A percentile compares a stretch with the other conserved stretches of the same genome.
phyloP scores from a whole-genome alignment of 2,329 filamentous ascomycete genomes.

The Huntiella abstrusa region DNA sequence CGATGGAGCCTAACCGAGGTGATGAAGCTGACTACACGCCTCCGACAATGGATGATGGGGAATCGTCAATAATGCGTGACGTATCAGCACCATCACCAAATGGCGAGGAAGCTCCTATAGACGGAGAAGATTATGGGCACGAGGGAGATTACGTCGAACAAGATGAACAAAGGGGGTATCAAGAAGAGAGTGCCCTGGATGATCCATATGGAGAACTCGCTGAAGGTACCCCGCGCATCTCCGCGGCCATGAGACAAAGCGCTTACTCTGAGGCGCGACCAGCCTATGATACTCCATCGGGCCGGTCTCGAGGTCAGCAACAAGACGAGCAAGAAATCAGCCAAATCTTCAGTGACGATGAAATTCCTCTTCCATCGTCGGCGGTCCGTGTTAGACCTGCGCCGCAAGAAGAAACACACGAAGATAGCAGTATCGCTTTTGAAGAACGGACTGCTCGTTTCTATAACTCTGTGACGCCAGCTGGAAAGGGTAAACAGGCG shows the following conservation, averaged over 20 bases:
- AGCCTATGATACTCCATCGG: too few relatives aligned
- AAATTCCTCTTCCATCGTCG: slow-evolving; percentile 15
- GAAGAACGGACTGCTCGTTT: slow-evolving; percentile 34
- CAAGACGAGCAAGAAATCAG: slow-evolving; percentile 16
- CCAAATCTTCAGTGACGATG: slow-evolving; percentile 19
- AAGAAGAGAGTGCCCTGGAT: slow-evolving; percentile 49
- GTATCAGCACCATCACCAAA: slow-evolving; percentile 20
- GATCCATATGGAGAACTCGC: slow-evolving; percentile 33
- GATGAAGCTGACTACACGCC: slow-evolving; percentile 41
- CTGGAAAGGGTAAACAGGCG: slow-evolving; percentile 36
- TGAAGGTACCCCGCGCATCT: slow-evolving; percentile 45
- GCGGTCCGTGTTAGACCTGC: slow-evolving; percentile 10
- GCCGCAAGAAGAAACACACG: slow-evolving; percentile 18
- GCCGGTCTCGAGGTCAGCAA: too few relatives aligned
- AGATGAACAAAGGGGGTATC: background rate
- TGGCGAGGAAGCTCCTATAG: too few relatives aligned
- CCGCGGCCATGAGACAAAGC: slow-evolving; percentile 16
- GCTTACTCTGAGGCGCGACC: slow-evolving; percentile 15
- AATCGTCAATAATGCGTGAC: slow-evolving; percentile 37
- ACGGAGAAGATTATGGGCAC: too few relatives aligned
- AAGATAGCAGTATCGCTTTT: slow-evolving; percentile 29
- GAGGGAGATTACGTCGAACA: background rate
- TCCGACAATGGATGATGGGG: slow-evolving; percentile 25
- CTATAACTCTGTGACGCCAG: slow-evolving; percentile 32
- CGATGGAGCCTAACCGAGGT: slow-evolving; percentile 85